These are phyloP conservation scores for Aspergillus taichungensis DNA, from an alignment of 495 filamentous ascomycete genomes.

Conservation along the genomic window DNA sequence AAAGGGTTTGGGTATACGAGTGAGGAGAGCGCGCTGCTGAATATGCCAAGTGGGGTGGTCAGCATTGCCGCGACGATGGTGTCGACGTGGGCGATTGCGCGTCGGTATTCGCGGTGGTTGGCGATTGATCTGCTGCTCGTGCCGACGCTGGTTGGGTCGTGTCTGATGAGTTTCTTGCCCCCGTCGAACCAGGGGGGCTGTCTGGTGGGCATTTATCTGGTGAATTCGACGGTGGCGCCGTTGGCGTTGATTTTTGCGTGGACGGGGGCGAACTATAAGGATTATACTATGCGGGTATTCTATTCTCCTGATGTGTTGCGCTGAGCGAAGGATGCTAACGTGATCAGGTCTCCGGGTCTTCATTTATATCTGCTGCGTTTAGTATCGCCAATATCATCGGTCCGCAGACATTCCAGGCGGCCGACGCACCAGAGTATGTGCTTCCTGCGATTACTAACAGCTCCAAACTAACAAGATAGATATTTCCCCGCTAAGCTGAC, in stretches of 20 bases:
- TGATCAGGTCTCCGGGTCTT: slow-evolving; percentile 16
- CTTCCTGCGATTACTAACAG: background rate
- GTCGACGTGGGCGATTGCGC: slow-evolving; percentile 33
- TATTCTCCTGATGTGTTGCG: too few species aligned
- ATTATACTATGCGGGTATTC: slow-evolving; percentile 36
- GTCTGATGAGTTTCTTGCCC: slow-evolving; percentile 49
- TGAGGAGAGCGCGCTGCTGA: slow-evolving; percentile 45
- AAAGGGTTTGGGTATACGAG: slow-evolving; percentile 36
- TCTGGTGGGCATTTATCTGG: slow-evolving; percentile 55
- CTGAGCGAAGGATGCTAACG: too few species aligned
- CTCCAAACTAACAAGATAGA: slow-evolving; percentile 2
- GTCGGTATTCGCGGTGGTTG: slow-evolving; percentile 37
- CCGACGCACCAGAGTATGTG: slow-evolving; percentile 36
- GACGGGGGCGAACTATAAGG: slow-evolving; percentile 34
- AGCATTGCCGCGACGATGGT: slow-evolving; percentile 45
- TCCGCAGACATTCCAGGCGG: slow-evolving; percentile 46
- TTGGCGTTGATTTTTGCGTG: slow-evolving; percentile 35
- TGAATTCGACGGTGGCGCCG: slow-evolving; percentile 38
- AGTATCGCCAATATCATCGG: slow-evolving; percentile 51
- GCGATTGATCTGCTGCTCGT: slow-evolving; percentile 31
- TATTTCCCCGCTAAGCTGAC: slow-evolving; percentile 52
- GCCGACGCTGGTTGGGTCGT: slow-evolving; percentile 42
- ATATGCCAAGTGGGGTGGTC: slow-evolving; percentile 53
- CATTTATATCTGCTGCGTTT: slow-evolving; percentile 38
- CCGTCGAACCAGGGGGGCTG: slow-evolving; percentile 33